Evolutionary conservation across 2,329 filamentous ascomycete genomes (phyloP), one percentile per base, ranked within the genome.

Genomic region (Aureobasidium zeae): DNA sequence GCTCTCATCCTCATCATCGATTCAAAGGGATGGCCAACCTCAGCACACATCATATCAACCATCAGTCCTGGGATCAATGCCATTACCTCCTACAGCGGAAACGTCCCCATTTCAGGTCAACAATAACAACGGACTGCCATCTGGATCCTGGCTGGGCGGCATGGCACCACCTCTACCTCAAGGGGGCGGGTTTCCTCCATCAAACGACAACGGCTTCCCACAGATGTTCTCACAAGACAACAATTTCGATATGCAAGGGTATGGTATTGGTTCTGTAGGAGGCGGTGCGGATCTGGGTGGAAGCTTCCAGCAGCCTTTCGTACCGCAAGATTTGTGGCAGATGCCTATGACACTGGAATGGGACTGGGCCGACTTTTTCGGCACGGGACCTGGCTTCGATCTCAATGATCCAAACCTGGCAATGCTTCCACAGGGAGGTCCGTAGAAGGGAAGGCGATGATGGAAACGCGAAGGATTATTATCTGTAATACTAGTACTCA

Each of bases 271-370:
- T 8, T 22, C 16, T 2, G 12, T 31, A 11, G 36, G 13, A 9
- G 36, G 16, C 15, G 29, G 25, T 24, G 28, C 36, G 25, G 52
- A 54, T 12, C 59, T 64, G 54, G 57, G 57, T 13, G 49, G 50
- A 9, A 59, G 70, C 13, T 87, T 88, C 57, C 82, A 88, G 55
- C 84, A 93, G 52, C 88, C 88, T 0, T 82, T 94, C 55, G 77
- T 96, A 16, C 89, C 91, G 4, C 86, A 89, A 55, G 91, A 96
- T 63, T 65, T 96, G 19, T 98, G 91, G 79, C 83, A 89, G 61
- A 81, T 96, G 76, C 88, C 89, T 1, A 94, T 94, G 81, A 93
- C 86, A 2, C 73, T 96, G 16, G 89, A 96, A 59, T 95, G 88
- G 87, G 86, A 83, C 52, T 84, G 79, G 80, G 76, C 67, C 2